Percentiles rank a stretch among this genome's conserved stretches.
Conservation (phyloP, 2,329 filamentous ascomycete species). For the Colletotrichum simmondsii region DNA sequence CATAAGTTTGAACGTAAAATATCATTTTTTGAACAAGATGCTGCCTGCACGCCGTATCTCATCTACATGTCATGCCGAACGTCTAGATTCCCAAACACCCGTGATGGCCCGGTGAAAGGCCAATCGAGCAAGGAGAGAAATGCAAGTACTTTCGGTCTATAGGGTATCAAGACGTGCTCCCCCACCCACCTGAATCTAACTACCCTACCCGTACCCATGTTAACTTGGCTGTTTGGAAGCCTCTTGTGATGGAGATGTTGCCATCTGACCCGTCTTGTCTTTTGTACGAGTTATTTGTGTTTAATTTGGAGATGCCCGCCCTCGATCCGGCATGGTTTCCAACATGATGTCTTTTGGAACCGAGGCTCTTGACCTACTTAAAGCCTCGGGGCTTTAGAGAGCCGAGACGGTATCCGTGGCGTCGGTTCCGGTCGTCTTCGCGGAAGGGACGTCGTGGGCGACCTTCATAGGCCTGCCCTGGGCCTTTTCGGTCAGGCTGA, state of each 20-base stretch:
- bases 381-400: not conserved
- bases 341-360: not conserved
- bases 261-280: not conserved
- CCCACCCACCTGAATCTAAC: slow-evolving; percentile 30
- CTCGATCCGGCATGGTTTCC: not conserved
- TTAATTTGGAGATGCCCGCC: not conserved
- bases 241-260: not conserved
- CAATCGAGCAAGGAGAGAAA: slow-evolving; percentile 7
- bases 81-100: slow-evolving; percentile 16
- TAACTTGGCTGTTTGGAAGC: not conserved
- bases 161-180: slow-evolving; percentile 34
- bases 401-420: slow-evolving; percentile 28
- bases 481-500: slow-evolving; percentile 63
- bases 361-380: not conserved
- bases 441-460: slow-evolving; percentile 19
- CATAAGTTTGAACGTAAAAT: not conserved
- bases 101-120: not conserved
- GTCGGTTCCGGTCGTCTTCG: slow-evolving; percentile 31
- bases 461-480: slow-evolving; percentile 47
- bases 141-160: slow-evolving; percentile 33
- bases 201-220: slow-evolving; percentile 24
- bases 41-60: slow-evolving; percentile 19
- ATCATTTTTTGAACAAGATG: not conserved
- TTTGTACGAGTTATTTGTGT: not conserved
- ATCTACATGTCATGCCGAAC: slow-evolving; percentile 29